Conservation (phyloP, 345 rosid species). For the Populus davidiana region DNA sequence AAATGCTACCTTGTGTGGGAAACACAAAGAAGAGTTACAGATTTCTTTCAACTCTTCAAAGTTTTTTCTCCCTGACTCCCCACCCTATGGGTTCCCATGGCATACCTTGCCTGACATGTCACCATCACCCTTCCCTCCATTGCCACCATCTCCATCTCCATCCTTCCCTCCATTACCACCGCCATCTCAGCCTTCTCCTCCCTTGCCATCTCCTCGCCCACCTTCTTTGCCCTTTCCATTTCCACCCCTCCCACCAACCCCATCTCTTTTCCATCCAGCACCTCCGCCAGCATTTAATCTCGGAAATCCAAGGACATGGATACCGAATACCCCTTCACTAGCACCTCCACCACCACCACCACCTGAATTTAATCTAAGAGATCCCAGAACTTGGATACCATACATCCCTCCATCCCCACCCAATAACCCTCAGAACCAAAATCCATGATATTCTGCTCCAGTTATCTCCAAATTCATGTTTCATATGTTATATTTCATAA, state of each 20-base stretch:
- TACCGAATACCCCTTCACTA: conserved; percentile 48
- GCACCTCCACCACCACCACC: conserved; percentile 34
- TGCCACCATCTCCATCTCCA: conserved; percentile 13
- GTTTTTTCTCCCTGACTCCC: conserved; percentile 51
- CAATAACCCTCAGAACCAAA: conserved; percentile 10
- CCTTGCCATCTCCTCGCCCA: conserved; percentile 20
- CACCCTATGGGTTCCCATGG: conserved; percentile 59
- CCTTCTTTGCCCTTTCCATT: conserved; percentile 22
- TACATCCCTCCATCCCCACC: conserved; percentile 42
- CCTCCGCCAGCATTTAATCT: conserved; percentile 52
- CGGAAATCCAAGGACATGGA: conserved; percentile 64
- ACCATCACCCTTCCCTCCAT: conserved; percentile 22
- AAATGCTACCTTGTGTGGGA: conserved; percentile 55
- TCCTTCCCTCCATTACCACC: conserved; percentile 4
- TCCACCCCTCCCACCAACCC: conserved; percentile 35
- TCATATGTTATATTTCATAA: neutral
- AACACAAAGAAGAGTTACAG: conserved; percentile 20
- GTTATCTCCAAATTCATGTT: neutral
- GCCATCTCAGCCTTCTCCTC: conserved; percentile 15
- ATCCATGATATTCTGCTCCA: conserved; percentile 10
- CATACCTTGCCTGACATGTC: conserved; percentile 34
- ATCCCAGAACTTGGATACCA: conserved; percentile 48
- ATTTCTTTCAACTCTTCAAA: conserved; percentile 47
- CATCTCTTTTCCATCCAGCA: conserved; percentile 37
- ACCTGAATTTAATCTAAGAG: conserved; percentile 28